phyloP scores from a whole-genome alignment of 2,329 filamentous ascomycete species.

The Mariannaea elegans region DNA sequence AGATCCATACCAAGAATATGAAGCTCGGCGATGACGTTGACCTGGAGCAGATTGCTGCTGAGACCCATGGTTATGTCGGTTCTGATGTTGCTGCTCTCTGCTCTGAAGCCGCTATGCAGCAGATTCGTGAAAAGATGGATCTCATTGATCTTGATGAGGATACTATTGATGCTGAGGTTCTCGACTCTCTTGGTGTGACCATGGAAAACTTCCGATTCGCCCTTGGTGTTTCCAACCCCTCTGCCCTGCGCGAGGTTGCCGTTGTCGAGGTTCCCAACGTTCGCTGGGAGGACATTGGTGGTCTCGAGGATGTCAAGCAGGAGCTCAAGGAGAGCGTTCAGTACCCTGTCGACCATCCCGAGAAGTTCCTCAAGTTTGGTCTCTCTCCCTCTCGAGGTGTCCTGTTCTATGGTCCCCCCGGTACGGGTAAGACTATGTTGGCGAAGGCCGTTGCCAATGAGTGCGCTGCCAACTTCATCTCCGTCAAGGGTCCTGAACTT shows the following conservation, averaged over 20 bases:
- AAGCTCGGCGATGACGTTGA: slow-evolving; percentile 97
- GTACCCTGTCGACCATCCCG: slow-evolving; percentile 98
- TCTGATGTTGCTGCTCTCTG: slow-evolving; percentile 98
- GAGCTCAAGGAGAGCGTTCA: slow-evolving; percentile 99
- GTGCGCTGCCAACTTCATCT: slow-evolving; percentile 99
- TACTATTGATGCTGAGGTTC: slow-evolving; percentile 97
- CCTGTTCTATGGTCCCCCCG: slow-evolving; percentile 96
- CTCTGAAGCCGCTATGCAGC: slow-evolving; percentile 99
- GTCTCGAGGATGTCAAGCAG: slow-evolving; percentile 97
- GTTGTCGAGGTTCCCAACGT: slow-evolving; percentile 99
- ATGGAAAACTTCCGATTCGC: slow-evolving; percentile 99
- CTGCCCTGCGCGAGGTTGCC: slow-evolving; percentile 96
- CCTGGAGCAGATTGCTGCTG: slow-evolving; percentile 92
- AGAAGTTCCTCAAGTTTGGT: slow-evolving; percentile 99
- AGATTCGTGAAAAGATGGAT: slow-evolving; percentile 99
- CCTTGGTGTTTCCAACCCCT: slow-evolving; percentile 97
- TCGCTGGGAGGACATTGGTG: slow-evolving; percentile 99
- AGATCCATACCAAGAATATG: slow-evolving; percentile 99
- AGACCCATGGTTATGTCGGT: slow-evolving; percentile 99
- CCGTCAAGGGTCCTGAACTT: slow-evolving; percentile 97
- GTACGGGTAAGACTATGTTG: slow-evolving; percentile 99
- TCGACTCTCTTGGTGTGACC: slow-evolving; percentile 97
- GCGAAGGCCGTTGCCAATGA: slow-evolving; percentile 99
- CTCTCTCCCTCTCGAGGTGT: slow-evolving; percentile 98
- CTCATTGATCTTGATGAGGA: slow-evolving; percentile 98